Evolutionary conservation across 495 filamentous ascomycete genomes (phyloP), one percentile per base, ranked within the genome.

Genomic region (Tuber indicum): DNA sequence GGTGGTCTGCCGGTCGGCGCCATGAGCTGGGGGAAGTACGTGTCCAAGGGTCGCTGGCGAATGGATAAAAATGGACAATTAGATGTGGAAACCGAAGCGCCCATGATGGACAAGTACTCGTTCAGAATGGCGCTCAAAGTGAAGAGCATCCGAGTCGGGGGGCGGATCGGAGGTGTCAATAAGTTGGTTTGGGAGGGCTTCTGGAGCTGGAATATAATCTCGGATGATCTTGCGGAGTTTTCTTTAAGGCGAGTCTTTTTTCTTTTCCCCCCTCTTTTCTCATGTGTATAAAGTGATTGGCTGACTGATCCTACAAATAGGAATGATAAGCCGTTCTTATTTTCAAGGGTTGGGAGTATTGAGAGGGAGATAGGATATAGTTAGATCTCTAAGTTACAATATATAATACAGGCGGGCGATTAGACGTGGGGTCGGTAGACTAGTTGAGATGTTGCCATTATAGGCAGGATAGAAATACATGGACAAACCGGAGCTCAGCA

Each of bases 221-320:
- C 94, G 32, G 94, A 95, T 82, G 94, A 97, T 84, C 93, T 93
- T 91, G 93, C 88, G 0, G 91, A 93, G 84, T 98, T 98, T 85
- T 87, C 88, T 26, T 85, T 95, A 77, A 76, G 74, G 78, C 76
- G 66, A 44, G 76, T 69, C 66, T 52, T 73, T 73, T 21, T 69
- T 69, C 8, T 21, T 69, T 69, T 8, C 21, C 17, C 10, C 26
- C 3, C 12, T 26, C 8, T n/a, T 21, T 32, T 62, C 39, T 19
- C 17, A 36, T 2, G 36, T 52, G 26, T 39, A 3, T 42, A 21
- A 19, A 17, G 47, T 21, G 74, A 26, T 36, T 39, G 26, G 70
- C 47, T 52, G 17, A 62, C 36, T 23, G 2, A 32, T 21, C 26
- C 21, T 42, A 47, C 72, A 71, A 70, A 72, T 36, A 92, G 90